Evolutionary conservation across 2,329 filamentous ascomycete species (phyloP).

Genomic region (Karstenula rhodostoma): DNA sequence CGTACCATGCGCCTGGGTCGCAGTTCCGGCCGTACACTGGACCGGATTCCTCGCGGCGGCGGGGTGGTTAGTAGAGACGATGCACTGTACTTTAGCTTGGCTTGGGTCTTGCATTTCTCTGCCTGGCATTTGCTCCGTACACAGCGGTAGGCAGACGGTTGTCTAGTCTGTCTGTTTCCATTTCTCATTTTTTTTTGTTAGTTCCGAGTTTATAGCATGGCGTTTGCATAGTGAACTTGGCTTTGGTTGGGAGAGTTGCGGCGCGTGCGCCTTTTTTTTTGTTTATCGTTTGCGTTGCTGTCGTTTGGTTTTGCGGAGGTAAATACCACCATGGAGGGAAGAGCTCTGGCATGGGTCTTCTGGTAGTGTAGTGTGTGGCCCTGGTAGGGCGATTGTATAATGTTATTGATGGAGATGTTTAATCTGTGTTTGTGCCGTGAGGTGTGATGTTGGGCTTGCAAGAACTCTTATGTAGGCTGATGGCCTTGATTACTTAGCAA

Average conservation of each 20-base stretch:
- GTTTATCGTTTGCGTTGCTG: background rate
- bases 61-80: conserved; percentile 33
- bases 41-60: conserved; percentile 30
- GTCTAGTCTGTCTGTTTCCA: no score
- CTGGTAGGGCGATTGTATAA: conserved; percentile 1
- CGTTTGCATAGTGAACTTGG: no score
- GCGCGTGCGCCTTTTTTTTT: background rate
- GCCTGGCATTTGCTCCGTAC: no score
- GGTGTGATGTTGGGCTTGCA: background rate
- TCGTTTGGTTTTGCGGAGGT: conserved; percentile 5
- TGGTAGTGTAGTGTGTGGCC: background rate
- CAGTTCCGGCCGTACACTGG: conserved; percentile 46
- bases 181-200: no score
- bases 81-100: conserved; percentile 8
- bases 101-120: background rate
- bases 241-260: no score
- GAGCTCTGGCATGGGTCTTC: background rate
- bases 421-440: background rate
- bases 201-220: no score
- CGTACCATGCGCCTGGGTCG: conserved; percentile 44
- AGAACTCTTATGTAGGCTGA: no score
- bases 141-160: no score
- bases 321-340: conserved; percentile 17
- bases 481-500: no score
- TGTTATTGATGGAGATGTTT: background rate